A percentile compares a stretch with the other conserved stretches of the same genome.
These are phyloP conservation scores for Wickerhamiella lipophila DNA, from an alignment of 805 yeast species.

Conservation along the genomic window DNA sequence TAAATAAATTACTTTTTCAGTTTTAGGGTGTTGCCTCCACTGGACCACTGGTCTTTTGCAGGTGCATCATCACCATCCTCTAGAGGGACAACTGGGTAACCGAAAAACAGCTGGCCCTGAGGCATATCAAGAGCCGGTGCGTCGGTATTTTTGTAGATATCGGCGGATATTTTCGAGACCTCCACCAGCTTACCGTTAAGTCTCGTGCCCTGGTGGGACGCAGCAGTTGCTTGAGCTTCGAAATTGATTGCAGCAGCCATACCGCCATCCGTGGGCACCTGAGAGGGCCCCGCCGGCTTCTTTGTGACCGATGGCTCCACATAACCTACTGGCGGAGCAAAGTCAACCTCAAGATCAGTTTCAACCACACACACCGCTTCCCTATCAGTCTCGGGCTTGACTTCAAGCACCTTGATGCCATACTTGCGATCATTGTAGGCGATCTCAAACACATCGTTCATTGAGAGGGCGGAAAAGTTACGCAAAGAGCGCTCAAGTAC, in stretches of 20 bases:
- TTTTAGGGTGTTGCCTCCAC: neutral
- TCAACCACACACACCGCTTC: slow-evolving; percentile 87
- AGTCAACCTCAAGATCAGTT: slow-evolving; percentile 92
- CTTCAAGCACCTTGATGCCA: slow-evolving; percentile 74
- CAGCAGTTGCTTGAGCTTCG: slow-evolving; percentile 34
- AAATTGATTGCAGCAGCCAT: slow-evolving; percentile 69
- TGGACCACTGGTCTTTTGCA: neutral
- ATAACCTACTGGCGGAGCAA: slow-evolving; percentile 98
- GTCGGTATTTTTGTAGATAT: slow-evolving; percentile 19
- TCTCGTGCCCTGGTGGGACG: slow-evolving; percentile 9
- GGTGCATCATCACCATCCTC: slow-evolving; percentile 23
- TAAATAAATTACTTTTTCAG: slow-evolving; percentile 3
- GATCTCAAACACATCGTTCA: slow-evolving; percentile 72
- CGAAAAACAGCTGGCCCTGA: slow-evolving; percentile 81
- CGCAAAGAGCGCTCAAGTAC: slow-evolving; percentile 86
- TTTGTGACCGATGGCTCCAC: slow-evolving; percentile 63
- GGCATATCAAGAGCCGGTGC: slow-evolving; percentile 67
- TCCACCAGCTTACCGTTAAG: slow-evolving; percentile 19
- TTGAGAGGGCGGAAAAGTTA: slow-evolving; percentile 76
- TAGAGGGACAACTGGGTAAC: slow-evolving; percentile 57
- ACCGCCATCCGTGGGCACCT: slow-evolving; percentile 33
- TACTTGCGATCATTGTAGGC: slow-evolving; percentile 68
- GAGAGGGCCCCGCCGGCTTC: slow-evolving; percentile 9
- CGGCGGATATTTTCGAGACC: slow-evolving; percentile 15
- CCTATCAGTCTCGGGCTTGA: slow-evolving; percentile 55